Percentiles rank a stretch among this genome's conserved stretches.
Evolutionary conservation across 768 basidiomycete genomes (phyloP).

Genomic region (Suillus placidus): DNA sequence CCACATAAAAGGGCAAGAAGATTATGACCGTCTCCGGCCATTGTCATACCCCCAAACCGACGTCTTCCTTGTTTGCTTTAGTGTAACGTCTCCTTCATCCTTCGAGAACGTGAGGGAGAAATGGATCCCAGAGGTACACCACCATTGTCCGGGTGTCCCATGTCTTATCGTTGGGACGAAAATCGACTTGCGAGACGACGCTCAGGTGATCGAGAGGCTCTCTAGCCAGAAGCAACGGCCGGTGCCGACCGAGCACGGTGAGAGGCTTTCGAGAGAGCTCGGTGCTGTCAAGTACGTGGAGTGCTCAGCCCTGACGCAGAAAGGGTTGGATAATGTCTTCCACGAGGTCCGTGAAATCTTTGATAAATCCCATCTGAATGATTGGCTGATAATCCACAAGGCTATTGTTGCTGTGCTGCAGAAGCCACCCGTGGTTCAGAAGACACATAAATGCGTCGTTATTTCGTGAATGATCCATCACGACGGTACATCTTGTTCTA

Average conservation of each 20-base stretch:
- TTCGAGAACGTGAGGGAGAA: slow-evolving; percentile 99
- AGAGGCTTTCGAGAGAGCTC: slow-evolving; percentile 93
- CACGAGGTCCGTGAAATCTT: slow-evolving; percentile 77
- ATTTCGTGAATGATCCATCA: slow-evolving; percentile 54
- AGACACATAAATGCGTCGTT: slow-evolving; percentile 79
- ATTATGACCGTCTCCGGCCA: slow-evolving; percentile 98
- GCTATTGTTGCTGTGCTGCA: slow-evolving; percentile 95
- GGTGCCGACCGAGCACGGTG: slow-evolving; percentile 84
- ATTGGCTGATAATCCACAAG: slow-evolving; percentile 42
- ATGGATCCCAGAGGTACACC: slow-evolving; percentile 99
- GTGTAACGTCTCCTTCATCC: slow-evolving; percentile 95
- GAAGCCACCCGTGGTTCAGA: slow-evolving; percentile 93
- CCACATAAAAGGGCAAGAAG: slow-evolving; percentile 81
- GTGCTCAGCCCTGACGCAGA: slow-evolving; percentile 98
- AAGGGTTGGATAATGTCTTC: slow-evolving; percentile 99
- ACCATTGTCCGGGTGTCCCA: slow-evolving; percentile 98
- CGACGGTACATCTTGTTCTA: slow-evolving; percentile 31
- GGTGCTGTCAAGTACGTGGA: slow-evolving; percentile 99
- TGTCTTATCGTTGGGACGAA: slow-evolving; percentile 99
- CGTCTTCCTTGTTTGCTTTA: slow-evolving; percentile 99
- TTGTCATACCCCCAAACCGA: slow-evolving; percentile 99
- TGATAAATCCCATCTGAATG: slow-evolving; percentile 3
- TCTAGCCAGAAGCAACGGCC: slow-evolving; percentile 95
- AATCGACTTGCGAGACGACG: slow-evolving; percentile 93
- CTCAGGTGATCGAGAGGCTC: slow-evolving; percentile 91